Percentiles rank a stretch among this genome's conserved stretches.
phyloP scores from a whole-genome alignment of 371 early-diverging fungal genomes.

The Mucor velutinosus region DNA sequence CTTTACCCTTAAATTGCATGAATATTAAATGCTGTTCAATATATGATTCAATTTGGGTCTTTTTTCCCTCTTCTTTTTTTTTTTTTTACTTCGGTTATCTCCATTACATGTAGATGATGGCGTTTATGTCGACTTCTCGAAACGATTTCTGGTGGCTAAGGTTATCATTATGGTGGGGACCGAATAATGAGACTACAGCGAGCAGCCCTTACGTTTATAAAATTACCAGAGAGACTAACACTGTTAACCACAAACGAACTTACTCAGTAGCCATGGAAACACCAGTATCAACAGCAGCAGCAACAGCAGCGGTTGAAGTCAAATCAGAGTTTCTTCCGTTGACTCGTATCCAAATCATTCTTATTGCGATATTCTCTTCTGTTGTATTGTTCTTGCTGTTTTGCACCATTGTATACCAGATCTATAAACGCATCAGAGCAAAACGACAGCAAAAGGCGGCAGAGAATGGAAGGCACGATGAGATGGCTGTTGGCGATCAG shows the following conservation, averaged over 20 bases:
- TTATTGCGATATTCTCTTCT: neutral
- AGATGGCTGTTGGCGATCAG: neutral
- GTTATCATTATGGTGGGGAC: neutral
- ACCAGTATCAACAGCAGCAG: neutral
- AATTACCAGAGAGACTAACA: neutral
- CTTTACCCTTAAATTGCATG: neutral
- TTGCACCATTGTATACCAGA: neutral
- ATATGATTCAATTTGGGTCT: neutral
- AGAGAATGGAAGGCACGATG: neutral
- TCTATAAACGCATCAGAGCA: neutral
- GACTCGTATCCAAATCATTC: neutral
- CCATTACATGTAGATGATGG: neutral
- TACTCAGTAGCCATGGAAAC: neutral
- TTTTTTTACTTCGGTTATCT: neutral
- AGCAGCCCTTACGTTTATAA: neutral
- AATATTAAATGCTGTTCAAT: neutral
- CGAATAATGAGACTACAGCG: neutral
- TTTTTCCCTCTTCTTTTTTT: neutral
- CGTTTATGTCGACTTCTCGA: neutral
- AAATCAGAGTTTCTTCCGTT: neutral
- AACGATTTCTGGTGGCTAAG: neutral
- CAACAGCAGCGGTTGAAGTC: neutral
- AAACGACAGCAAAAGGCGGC: neutral
- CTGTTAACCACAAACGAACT: neutral
- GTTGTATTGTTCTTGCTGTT: neutral